A percentile compares a stretch with the other conserved stretches of the same genome.
These are phyloP conservation scores for Volvariella surrecta DNA, from an alignment of 1,284 basidiomycete genomes.

Conservation along the genomic window DNA sequence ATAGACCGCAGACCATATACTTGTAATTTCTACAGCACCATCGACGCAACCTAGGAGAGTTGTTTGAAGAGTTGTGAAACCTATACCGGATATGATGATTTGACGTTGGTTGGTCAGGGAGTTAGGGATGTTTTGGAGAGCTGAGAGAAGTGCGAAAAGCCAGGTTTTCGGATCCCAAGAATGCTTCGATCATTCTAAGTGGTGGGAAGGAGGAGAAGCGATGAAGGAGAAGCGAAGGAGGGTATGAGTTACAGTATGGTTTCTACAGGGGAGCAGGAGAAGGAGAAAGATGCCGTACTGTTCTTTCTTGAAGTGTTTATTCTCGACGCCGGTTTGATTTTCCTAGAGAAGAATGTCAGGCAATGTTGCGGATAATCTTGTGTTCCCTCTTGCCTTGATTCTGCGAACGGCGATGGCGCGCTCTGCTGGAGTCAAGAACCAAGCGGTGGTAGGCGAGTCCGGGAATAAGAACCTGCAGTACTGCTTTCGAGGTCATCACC, in stretches of 20 bases:
- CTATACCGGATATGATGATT: conserved; percentile 63
- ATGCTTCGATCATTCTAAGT: conserved; percentile 54
- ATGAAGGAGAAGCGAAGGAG: too few relatives aligned
- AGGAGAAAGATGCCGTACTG: conserved; percentile 36
- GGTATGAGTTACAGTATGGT: too few relatives aligned
- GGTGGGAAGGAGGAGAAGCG: too few relatives aligned
- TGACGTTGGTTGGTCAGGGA: conserved; percentile 63
- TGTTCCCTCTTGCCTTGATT: conserved; percentile 36
- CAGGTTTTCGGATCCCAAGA: conserved; percentile 64
- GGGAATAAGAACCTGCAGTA: conserved; percentile 68
- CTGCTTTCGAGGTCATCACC: too few relatives aligned
- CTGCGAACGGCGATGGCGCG: conserved; percentile 48
- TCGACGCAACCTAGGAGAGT: conserved; percentile 64
- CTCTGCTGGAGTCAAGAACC: conserved; percentile 57
- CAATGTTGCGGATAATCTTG: conserved; percentile 1
- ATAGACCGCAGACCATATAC: conserved; percentile 49
- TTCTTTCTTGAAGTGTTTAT: conserved; percentile 67
- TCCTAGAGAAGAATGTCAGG: conserved; percentile 19
- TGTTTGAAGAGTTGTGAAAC: conserved; percentile 56
- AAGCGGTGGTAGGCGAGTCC: conserved; percentile 60
- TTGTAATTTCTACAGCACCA: conserved; percentile 53
- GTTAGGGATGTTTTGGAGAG: conserved; percentile 58
- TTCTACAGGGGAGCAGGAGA: too few relatives aligned
- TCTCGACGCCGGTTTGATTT: conserved; percentile 69
- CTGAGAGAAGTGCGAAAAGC: conserved; percentile 60